phyloP scores from a whole-genome alignment of 345 rosid genomes.

The Euphorbia tirucalli region DNA sequence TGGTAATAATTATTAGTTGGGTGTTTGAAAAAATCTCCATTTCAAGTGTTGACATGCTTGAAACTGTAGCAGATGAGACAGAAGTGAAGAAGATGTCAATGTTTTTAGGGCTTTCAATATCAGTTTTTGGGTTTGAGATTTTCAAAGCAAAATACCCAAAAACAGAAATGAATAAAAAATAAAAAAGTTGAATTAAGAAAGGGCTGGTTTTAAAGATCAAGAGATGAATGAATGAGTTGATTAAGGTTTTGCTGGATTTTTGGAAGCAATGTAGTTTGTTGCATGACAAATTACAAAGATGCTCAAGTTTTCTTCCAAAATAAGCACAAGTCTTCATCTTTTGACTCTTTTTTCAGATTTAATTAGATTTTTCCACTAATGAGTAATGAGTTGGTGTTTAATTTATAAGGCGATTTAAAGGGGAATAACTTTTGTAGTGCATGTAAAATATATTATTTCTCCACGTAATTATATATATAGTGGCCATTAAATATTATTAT shows the following conservation, averaged over 20 bases:
- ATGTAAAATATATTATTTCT: too few relatives aligned
- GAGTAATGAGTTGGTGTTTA: background rate
- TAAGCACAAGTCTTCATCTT: background rate
- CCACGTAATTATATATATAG: too few relatives aligned
- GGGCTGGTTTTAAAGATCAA: conserved; percentile 22
- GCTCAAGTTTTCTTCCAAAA: background rate
- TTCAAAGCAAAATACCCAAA: conserved; percentile 32
- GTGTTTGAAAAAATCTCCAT: conserved; percentile 80
- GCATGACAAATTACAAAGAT: background rate
- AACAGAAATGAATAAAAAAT: conserved; percentile 37
- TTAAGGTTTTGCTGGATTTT: background rate
- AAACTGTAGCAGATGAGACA: conserved; percentile 55
- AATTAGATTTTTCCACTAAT: too few relatives aligned
- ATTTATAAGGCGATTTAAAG: background rate
- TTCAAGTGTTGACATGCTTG: conserved; percentile 74
- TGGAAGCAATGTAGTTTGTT: too few relatives aligned
- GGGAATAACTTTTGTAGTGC: too few relatives aligned
- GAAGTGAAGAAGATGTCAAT: conserved; percentile 71
- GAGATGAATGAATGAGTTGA: background rate
- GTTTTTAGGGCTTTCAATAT: conserved; percentile 25
- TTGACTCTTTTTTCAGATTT: background rate
- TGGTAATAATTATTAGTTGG: conserved; percentile 52
- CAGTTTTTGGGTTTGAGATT: conserved; percentile 37
- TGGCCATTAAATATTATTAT: too few relatives aligned
- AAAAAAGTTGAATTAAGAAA: conserved; percentile 38